phyloP scores from a whole-genome alignment of 2,329 filamentous ascomycete genomes.

The Pseudocercospora macadamiae region DNA sequence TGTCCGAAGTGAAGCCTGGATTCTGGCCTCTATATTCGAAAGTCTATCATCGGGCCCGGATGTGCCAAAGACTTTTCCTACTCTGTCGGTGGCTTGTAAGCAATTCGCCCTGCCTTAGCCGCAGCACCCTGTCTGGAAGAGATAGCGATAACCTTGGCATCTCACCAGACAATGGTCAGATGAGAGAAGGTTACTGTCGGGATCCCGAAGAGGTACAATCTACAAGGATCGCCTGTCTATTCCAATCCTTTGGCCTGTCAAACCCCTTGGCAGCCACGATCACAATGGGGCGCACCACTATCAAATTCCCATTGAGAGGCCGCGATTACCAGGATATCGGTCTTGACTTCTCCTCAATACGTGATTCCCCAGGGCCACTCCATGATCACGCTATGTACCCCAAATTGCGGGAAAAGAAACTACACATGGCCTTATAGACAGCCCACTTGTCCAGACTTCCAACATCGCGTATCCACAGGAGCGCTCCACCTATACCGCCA shows the following conservation, averaged over 20 bases:
- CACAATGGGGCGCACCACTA: not conserved
- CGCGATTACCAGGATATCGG: not conserved
- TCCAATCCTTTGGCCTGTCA: not conserved
- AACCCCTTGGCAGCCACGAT: not conserved
- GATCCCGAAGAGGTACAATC: not conserved
- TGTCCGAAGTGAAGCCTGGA: not conserved
- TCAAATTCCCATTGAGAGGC: not conserved
- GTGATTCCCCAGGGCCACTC: not conserved
- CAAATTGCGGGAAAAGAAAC: not conserved
- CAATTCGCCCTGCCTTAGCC: not conserved
- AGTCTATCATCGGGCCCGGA: too few species aligned
- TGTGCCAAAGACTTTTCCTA: too few species aligned
- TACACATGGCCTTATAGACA: slow-evolving; percentile 2
- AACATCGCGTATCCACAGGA: too few species aligned
- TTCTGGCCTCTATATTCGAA: not conserved
- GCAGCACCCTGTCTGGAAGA: not conserved
- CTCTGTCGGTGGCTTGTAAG: not conserved
- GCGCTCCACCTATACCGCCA: too few species aligned
- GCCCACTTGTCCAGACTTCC: not conserved
- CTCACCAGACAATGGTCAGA: not conserved
- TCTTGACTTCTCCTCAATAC: not conserved
- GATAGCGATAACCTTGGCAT: not conserved
- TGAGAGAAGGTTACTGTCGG: not conserved
- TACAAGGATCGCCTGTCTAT: not conserved
- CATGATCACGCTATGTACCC: not conserved